Evolutionary conservation across 352 stramenopile species (phyloP).

Genomic region (Globisporangium carolinianum): DNA sequence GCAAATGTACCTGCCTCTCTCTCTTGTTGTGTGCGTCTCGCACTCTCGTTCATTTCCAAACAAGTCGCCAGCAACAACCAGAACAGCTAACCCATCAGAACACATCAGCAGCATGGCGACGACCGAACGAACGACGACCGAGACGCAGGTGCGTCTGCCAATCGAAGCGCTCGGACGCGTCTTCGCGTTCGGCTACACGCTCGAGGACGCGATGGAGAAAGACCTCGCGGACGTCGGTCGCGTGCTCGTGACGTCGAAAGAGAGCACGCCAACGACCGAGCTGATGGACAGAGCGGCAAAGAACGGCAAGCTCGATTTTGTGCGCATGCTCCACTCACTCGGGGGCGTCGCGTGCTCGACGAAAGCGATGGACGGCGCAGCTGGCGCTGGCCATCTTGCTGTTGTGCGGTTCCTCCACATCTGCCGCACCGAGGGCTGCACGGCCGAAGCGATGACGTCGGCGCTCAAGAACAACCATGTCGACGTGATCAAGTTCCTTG

Average conservation of each 20-base stretch:
- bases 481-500: conserved; percentile 36
- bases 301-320: conserved; percentile 23
- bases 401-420: conserved; percentile 46
- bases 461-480: conserved; percentile 28
- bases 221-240: conserved; percentile 26
- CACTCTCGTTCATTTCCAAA: too few relatives aligned
- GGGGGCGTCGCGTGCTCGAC: conserved; percentile 23
- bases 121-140: not conserved
- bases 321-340: conserved; percentile 34
- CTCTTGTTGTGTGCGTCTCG: too few relatives aligned
- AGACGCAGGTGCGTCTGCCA: conserved; percentile 18
- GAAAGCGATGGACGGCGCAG: conserved; percentile 38
- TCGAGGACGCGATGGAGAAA: conserved; percentile 23
- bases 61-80: too few relatives aligned
- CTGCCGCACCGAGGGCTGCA: conserved; percentile 42
- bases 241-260: conserved; percentile 26
- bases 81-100: too few relatives aligned
- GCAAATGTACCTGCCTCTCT: too few relatives aligned
- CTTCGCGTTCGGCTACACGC: conserved; percentile 33
- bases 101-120: not conserved
- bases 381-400: conserved; percentile 23
- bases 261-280: conserved; percentile 15
- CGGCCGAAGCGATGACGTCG: conserved; percentile 19
- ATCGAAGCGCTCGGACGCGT: conserved; percentile 40
- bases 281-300: conserved; percentile 31